phyloP scores from a whole-genome alignment of 495 filamentous ascomycete species.

The Penicillium fimorum region DNA sequence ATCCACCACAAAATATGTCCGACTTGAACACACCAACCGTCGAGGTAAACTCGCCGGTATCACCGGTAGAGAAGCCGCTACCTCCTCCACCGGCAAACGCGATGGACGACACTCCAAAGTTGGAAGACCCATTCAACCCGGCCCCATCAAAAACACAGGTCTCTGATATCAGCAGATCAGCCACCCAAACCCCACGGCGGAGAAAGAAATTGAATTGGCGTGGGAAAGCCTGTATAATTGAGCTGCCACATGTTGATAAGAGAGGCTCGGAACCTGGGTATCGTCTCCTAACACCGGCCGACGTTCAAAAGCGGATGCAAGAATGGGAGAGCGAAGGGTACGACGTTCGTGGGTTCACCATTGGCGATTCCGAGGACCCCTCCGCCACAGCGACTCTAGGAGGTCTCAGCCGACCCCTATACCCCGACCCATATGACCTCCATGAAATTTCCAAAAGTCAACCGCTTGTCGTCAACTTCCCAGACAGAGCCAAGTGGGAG shows the following conservation, averaged over 20 bases:
- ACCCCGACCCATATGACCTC: conserved; percentile 65
- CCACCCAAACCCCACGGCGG: conserved; percentile 29
- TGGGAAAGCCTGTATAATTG: conserved; percentile 70
- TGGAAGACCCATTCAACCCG: conserved; percentile 6
- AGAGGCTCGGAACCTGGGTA: conserved; percentile 54
- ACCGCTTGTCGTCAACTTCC: conserved; percentile 65
- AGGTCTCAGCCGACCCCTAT: conserved; percentile 67
- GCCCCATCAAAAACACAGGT: conserved; percentile 16
- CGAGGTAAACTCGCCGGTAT: conserved; percentile 26
- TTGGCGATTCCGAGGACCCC: conserved; percentile 45
- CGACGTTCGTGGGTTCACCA: conserved; percentile 67
- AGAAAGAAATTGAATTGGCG: conserved; percentile 59
- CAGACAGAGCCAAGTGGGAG: conserved; percentile 77
- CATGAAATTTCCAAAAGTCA: conserved; percentile 50
- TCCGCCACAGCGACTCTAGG: conserved; percentile 32
- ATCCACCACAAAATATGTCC: conserved; percentile 37
- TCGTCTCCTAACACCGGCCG: conserved; percentile 57
- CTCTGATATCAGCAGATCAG: conserved; percentile 19
- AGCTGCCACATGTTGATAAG: conserved; percentile 66
- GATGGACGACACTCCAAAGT: conserved; percentile 11
- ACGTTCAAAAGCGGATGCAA: conserved; percentile 64
- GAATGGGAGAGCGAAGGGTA: conserved; percentile 76
- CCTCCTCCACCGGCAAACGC: conserved; percentile 44
- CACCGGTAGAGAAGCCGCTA: conserved; percentile 47
- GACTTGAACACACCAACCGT: conserved; percentile 27